These are phyloP conservation scores for Angophora floribunda DNA, from an alignment of 345 rosid genomes.

Conservation along the genomic window DNA sequence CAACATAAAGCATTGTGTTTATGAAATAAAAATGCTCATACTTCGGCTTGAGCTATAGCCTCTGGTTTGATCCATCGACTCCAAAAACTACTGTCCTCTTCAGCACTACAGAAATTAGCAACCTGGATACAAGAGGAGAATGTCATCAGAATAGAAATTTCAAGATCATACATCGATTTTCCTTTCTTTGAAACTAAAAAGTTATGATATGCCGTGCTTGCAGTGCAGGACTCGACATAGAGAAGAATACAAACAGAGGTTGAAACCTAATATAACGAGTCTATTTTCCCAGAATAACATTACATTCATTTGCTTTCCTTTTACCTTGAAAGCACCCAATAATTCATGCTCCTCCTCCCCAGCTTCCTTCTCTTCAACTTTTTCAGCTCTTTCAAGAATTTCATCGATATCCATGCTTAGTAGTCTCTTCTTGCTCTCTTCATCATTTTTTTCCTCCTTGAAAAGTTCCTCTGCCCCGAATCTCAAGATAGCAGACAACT, in stretches of 20 bases:
- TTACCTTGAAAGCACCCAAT: conserved; percentile 96
- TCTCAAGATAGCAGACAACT: conserved; percentile 94
- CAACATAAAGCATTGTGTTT: not conserved
- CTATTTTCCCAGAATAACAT: not conserved
- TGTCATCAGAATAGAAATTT: not conserved
- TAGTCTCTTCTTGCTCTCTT: conserved; percentile 89
- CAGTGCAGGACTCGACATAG: not conserved
- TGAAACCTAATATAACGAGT: not conserved
- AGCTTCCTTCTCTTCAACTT: conserved; percentile 77
- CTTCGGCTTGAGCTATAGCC: conserved; percentile 79
- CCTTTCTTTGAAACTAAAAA: not conserved
- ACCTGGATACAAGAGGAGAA: conserved; percentile 41
- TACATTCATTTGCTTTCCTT: not conserved
- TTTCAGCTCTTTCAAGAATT: conserved; percentile 96
- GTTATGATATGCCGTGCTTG: not conserved
- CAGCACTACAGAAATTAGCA: conserved; percentile 81
- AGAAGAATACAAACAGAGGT: not conserved
- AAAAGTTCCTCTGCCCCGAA: conserved; percentile 99
- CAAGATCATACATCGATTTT: not conserved
- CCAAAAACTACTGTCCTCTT: conserved; percentile 98
- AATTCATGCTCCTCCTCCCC: conserved; percentile 65
- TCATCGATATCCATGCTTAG: conserved; percentile 96
- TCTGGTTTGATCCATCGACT: conserved; percentile 99
- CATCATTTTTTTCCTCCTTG: conserved; percentile 94
- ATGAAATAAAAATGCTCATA: conserved; percentile 17